Base-by-base conservation (phyloP, 2,329 filamentous ascomycete genomes). In the Colletotrichum spaethianum region DNA sequence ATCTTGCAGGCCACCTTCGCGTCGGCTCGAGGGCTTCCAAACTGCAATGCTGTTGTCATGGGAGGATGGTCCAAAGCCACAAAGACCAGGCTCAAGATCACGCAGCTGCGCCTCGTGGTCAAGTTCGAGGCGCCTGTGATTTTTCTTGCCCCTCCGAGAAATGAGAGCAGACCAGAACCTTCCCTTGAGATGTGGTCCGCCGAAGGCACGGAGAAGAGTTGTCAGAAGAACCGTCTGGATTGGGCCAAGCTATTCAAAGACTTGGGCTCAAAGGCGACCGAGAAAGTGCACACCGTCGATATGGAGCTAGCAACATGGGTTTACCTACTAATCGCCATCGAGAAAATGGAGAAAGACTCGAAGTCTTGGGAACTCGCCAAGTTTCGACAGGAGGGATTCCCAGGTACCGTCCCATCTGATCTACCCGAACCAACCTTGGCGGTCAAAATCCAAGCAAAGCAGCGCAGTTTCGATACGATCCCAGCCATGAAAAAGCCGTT, bases 401-500 rank as follows among this genome's bases (percentile, higher is more conserved):
- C 40, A 0, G 31, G 14, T 8, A 38, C 16, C 2, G 14, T 16
- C 2, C n/a, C 3, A 4, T n/a, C 18, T 11, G n/a, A 38, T n/a
- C 14, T 50, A 23, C 31, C 42, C 16, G 50, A 20, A 8, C 23
- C n/a, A 16, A 70, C 61, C 1, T 59, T 73, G 4, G 48, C 67
- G 1, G 60, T 71, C n/a, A 62, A 60, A n/a, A 67, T 73, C 1
- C 38, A 63, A 8, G 50, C 36, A 1, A 73, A 63, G 18, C 1
- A 11, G 38, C 55, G 63, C 31, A 71, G 68, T 4, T 73, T 70
- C 1, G 71, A 73, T 20, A 33, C 46, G 3, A 63, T 63, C n/a
- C 63, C 65, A 0, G 33, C 56, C 0, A 68, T 64, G 42, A 74
- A 72, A 4, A 79, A 77, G 67, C 82, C 81, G 0, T 83, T 80